Conservation (phyloP, 1,284 basidiomycete species). For the Heterobasidion parviporum region DNA sequence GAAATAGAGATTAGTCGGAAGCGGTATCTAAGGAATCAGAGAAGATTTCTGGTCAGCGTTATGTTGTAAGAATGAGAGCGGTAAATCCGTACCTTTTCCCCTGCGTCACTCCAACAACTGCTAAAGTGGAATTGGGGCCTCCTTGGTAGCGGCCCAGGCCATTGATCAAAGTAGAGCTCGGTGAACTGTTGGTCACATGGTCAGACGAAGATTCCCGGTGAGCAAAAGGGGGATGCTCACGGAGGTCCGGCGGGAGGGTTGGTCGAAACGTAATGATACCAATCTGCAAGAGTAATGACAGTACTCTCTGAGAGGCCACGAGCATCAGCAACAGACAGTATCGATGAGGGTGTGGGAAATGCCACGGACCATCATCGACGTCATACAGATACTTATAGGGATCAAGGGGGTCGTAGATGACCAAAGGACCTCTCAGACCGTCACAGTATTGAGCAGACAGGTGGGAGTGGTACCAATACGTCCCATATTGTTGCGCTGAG, state of each 20-base stretch:
- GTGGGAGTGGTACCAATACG: constrained; percentile 1
- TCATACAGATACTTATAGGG: constrained; percentile 8
- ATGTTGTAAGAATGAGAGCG: background rate
- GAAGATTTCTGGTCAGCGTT: background rate
- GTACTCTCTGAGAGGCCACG: constrained; percentile 12
- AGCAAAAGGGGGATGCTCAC: background rate
- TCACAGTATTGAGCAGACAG: constrained; percentile 22
- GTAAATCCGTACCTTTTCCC: constrained; percentile 11
- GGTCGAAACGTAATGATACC: constrained; percentile 13
- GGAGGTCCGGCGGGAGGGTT: background rate
- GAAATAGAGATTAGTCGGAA: constrained; percentile 26
- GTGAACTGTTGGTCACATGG: background rate
- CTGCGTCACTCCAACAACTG: constrained; percentile 21
- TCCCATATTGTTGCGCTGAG: background rate
- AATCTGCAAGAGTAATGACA: constrained; percentile 18
- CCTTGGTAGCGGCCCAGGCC: constrained; percentile 27
- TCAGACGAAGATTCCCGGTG: too few species aligned
- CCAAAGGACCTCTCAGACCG: constrained; percentile 21
- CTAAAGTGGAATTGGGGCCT: constrained; percentile 15
- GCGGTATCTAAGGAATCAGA: constrained; percentile 21
- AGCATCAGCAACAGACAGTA: too few species aligned
- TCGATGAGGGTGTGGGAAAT: background rate
- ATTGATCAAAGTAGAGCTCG: constrained; percentile 42
- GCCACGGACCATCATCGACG: constrained; percentile 6
- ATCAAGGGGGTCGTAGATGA: constrained; percentile 14